Conservation (phyloP, 2,329 filamentous ascomycete species). For the Arachnopeziza araneosa region DNA sequence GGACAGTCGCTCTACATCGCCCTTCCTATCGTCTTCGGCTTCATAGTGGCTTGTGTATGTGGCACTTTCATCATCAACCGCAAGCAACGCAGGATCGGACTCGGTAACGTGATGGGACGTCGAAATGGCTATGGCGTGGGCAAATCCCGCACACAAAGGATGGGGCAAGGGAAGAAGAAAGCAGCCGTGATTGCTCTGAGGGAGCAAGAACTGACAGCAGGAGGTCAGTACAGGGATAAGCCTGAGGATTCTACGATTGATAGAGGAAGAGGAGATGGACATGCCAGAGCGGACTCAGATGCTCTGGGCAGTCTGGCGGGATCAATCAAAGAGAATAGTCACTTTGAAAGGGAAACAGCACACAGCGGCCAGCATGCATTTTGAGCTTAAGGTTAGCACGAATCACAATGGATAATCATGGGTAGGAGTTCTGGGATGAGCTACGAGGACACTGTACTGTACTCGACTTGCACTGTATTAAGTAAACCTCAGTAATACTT, state of each 20-base stretch:
- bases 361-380: not conserved
- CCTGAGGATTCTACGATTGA: conserved; percentile 5
- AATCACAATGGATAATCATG: not conserved
- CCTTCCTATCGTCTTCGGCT: conserved; percentile 24
- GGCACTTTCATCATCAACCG: conserved; percentile 24
- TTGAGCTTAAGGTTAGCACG: not conserved
- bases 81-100: conserved; percentile 24
- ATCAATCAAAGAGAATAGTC: conserved; percentile 17
- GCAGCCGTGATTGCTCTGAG: conserved; percentile 18
- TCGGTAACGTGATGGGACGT: conserved; percentile 29
- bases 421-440: not conserved
- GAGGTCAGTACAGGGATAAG: conserved; percentile 19
- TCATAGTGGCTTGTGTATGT: conserved; percentile 21
- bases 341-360: conserved; percentile 4
- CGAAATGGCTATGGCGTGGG: conserved; percentile 25
- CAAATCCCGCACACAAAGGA: conserved; percentile 24
- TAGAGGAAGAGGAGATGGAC: conserved; percentile 6
- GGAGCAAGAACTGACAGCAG: conserved; percentile 19
- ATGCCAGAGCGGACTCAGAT: conserved; percentile 15
- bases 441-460: no score
- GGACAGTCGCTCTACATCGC: conserved; percentile 27
- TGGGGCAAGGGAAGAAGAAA: conserved; percentile 22
- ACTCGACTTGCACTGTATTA: no score
- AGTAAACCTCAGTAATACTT: no score
- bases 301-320: conserved; percentile 22